Evolutionary conservation across 768 basidiomycete species (phyloP), one percentile per base, ranked within the genome.

Genomic region (Thelephora ganbajun): DNA sequence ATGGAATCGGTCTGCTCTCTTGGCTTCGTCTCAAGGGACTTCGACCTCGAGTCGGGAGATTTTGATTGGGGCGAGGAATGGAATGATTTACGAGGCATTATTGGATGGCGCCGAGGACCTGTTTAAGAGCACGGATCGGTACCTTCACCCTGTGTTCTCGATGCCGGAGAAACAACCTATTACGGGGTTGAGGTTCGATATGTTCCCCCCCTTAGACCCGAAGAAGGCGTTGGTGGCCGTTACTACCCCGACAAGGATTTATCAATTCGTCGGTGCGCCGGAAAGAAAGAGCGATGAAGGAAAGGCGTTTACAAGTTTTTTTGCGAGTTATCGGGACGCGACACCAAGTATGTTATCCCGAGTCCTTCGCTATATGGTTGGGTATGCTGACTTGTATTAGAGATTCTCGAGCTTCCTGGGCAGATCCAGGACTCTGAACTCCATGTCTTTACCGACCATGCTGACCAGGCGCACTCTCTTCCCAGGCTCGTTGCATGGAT

Each of bases 101-200:
- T 69, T 96, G 6, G 92, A 97, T 57, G 87, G 88, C 5, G 83
- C 87, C 53, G 88, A 94, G 60, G 82, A 93, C 61, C 80, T 92
- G 58, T 87, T 90, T 74, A 92, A 90, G 66, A 83, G 88, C 4
- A 80, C 82, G 50, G 88, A 91, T 59, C 73, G 88, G 48, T 80
- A 86, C 59, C 60, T 86, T 19, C 82, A 83, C 54, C 56, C 76
- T 11, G 75, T 91, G 11, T 88, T 81, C 60, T 73, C 81, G 0
- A 66, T 93, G 5, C 81, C 85, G 1, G 92, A 94, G 60, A 69
- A 79, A 41, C 80, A 85, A 52, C 77, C 86, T 4, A 76, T 97
- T 45, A 87, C 84, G 1, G 94, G 94, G 20, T 68, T 97, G 51
- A 79, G 76, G 54, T 90, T 86, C 59, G 83, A 91, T 54, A 74